phyloP scores from a whole-genome alignment of 495 filamentous ascomycete genomes.

The Astrothelium macrocarpum region DNA sequence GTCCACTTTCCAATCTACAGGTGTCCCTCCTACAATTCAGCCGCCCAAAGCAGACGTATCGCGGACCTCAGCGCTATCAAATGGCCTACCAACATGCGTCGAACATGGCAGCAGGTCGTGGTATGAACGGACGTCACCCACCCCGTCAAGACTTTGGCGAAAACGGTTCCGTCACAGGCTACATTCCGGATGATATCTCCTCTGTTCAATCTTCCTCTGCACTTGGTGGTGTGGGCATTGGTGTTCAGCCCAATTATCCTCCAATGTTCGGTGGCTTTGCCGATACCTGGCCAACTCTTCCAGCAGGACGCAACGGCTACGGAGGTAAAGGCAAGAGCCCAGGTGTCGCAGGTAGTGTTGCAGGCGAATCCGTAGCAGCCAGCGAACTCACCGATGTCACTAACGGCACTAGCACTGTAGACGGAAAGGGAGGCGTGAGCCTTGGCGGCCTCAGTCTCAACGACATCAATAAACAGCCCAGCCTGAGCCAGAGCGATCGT shows the following conservation, averaged over 20 bases:
- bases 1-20: slow-evolving; percentile 91
- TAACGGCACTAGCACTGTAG: slow-evolving; percentile 54
- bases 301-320: slow-evolving; percentile 44
- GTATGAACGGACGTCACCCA: slow-evolving; percentile 38
- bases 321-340: slow-evolving; percentile 44
- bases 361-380: slow-evolving; percentile 81
- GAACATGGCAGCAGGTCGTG: slow-evolving; percentile 42
- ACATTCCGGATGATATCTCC: slow-evolving; percentile 95
- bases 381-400: slow-evolving; percentile 79
- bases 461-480: slow-evolving; percentile 63
- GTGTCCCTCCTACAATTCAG: slow-evolving; percentile 92
- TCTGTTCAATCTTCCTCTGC: slow-evolving; percentile 89
- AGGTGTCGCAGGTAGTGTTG: slow-evolving; percentile 64
- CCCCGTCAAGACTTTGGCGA: slow-evolving; percentile 66
- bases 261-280: slow-evolving; percentile 92
- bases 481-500: slow-evolving; percentile 76
- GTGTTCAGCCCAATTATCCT: slow-evolving; percentile 71
- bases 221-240: slow-evolving; percentile 53
- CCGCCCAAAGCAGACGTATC: slow-evolving; percentile 82
- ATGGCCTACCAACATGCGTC: slow-evolving; percentile 67
- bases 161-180: slow-evolving; percentile 77
- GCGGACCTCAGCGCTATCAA: slow-evolving; percentile 80
- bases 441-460: slow-evolving; percentile 71
- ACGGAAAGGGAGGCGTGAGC: slow-evolving; percentile 77
- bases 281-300: slow-evolving; percentile 78